Conservation (phyloP, 805 yeast species). For the Helenozyma rhizophorensis region DNA sequence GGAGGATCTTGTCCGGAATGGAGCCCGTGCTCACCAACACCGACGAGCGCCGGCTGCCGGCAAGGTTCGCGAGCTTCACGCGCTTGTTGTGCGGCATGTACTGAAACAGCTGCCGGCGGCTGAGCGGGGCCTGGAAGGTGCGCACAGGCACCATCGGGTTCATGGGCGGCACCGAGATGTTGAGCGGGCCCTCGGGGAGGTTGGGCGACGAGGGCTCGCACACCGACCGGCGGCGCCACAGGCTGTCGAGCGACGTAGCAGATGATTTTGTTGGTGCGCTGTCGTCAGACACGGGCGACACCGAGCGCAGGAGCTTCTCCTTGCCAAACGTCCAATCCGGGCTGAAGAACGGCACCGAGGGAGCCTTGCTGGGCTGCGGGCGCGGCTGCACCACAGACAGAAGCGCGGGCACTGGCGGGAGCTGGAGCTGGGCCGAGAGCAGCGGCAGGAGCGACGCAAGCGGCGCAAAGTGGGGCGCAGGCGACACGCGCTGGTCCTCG, state of each 20-base stretch:
- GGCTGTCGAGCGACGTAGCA: not conserved
- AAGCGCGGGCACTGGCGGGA: no score
- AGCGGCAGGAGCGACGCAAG: not conserved
- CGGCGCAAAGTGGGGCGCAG: no score
- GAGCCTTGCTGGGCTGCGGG: no score
- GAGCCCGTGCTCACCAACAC: slow-evolving; percentile 50
- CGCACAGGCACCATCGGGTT: slow-evolving; percentile 33
- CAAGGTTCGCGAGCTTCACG: slow-evolving; percentile 42
- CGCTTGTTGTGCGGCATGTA: slow-evolving; percentile 55
- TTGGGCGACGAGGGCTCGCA: slow-evolving; percentile 3
- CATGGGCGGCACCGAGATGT: slow-evolving; percentile 34
- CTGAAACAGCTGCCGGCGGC: slow-evolving; percentile 35
- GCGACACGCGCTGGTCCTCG: no score
- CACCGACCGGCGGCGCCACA: slow-evolving; percentile 13
- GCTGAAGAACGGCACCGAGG: no score
- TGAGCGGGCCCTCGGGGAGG: slow-evolving; percentile 12
- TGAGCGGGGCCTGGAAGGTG: slow-evolving; percentile 22
- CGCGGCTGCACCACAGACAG: not conserved
- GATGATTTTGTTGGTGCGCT: not conserved
- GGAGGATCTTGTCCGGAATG: slow-evolving; percentile 55
- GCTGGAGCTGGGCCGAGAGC: not conserved
- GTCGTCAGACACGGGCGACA: slow-evolving; percentile 17
- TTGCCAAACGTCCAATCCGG: no score
- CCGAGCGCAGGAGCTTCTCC: slow-evolving; percentile 12
- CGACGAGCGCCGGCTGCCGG: slow-evolving; percentile 51